Conservation (phyloP, 106 monocot species). For the Agapanthus africanus region DNA sequence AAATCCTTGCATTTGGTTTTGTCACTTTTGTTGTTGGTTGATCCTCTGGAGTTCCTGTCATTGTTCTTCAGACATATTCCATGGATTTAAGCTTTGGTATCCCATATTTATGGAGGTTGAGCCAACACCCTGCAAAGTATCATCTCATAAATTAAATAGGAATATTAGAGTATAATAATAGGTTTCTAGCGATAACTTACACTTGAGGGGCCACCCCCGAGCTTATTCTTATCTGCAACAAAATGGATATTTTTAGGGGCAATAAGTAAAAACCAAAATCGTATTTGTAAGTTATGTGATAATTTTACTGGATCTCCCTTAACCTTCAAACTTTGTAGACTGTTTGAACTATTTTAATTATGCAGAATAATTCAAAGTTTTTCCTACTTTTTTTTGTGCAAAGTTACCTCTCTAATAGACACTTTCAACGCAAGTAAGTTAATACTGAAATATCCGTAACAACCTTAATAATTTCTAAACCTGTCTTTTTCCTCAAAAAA, state of each 20-base stretch:
- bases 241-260: neutral
- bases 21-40: neutral
- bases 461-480: too few species aligned
- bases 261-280: too few species aligned
- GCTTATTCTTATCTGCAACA: constrained; percentile 2
- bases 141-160: neutral
- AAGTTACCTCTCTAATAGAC: too few species aligned
- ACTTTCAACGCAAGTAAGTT: too few species aligned
- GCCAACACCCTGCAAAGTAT: neutral
- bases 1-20: constrained; percentile 1
- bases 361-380: too few species aligned
- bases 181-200: constrained; percentile 1
- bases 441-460: too few species aligned
- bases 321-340: too few species aligned
- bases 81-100: neutral
- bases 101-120: constrained; percentile 7
- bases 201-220: neutral
- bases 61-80: neutral
- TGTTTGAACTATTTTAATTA: too few species aligned
- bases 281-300: too few species aligned
- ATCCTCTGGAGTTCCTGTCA: neutral
- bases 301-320: too few species aligned
- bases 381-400: too few species aligned
- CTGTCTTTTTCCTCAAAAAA: too few species aligned
- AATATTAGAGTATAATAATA: neutral